These are phyloP conservation scores for Suhomyces pyralidae DNA, from an alignment of 805 yeast genomes.

Conservation along the genomic window DNA sequence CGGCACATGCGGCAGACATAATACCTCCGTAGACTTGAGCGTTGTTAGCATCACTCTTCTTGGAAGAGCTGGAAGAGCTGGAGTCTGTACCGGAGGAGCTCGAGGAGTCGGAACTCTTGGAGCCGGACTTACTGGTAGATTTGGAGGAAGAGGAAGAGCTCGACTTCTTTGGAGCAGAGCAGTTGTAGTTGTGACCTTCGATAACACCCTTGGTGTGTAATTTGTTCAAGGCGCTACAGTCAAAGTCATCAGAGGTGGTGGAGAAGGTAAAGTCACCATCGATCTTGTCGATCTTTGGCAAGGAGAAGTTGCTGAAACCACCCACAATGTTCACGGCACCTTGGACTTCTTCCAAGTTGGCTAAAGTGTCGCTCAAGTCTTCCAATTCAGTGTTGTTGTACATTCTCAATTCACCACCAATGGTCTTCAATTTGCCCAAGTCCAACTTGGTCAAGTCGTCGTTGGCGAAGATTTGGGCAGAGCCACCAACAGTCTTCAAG, in stretches of 20 bases:
- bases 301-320: conserved; percentile 36
- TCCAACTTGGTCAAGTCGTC: conserved; percentile 35
- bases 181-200: conserved; percentile 44
- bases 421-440: conserved; percentile 26
- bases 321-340: conserved; percentile 43
- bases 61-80: conserved; percentile 12
- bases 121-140: conserved; percentile 10
- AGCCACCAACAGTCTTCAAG: conserved; percentile 36
- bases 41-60: conserved; percentile 9
- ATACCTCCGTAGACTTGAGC: conserved; percentile 1
- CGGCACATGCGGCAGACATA: conserved; percentile 17
- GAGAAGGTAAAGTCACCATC: conserved; percentile 40
- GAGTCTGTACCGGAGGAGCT: conserved; percentile 20
- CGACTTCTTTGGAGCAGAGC: conserved; percentile 32
- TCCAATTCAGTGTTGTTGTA: conserved; percentile 40
- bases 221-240: conserved; percentile 33
- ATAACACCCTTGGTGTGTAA: conserved; percentile 31
- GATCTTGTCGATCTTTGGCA: conserved; percentile 35
- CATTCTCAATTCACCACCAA: conserved; percentile 42
- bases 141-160: conserved; percentile 13
- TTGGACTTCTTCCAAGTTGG: conserved; percentile 28
- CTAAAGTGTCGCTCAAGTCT: conserved; percentile 28
- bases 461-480: conserved; percentile 41
- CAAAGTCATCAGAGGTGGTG: conserved; percentile 36
- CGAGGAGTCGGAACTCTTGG: conserved; percentile 13